Evolutionary conservation across 768 basidiomycete species (phyloP).

Genomic region (Agaricus subrufescens): DNA sequence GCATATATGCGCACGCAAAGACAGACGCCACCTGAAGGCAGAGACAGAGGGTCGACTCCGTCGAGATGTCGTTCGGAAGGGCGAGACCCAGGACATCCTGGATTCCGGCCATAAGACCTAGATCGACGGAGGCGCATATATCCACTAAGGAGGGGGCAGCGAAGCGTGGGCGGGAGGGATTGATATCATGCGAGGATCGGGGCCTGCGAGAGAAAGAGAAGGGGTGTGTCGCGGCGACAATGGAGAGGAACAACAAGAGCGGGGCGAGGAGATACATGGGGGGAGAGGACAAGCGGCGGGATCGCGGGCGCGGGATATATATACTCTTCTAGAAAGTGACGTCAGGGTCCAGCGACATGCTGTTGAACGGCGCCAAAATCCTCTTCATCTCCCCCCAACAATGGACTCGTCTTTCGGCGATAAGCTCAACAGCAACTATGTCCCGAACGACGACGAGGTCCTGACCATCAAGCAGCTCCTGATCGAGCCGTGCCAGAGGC

Average conservation of each 20-base stretch:
- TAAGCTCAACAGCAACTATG: conserved; percentile 10
- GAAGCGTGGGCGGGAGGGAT: conserved; percentile 23
- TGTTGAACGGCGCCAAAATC: background rate
- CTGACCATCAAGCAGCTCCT: conserved; percentile 6
- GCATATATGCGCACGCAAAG: background rate
- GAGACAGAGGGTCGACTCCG: conserved; percentile 29
- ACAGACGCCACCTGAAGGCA: conserved; percentile 31
- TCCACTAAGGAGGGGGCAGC: conserved; percentile 24
- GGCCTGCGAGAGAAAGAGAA: conserved; percentile 18
- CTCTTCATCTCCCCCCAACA: conserved; percentile 2
- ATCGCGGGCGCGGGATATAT: too few relatives aligned
- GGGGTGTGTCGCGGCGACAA: conserved; percentile 14
- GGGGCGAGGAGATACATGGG: conserved; percentile 22
- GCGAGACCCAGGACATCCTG: conserved; percentile 18
- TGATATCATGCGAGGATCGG: conserved; percentile 8
- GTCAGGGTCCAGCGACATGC: background rate
- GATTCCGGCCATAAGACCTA: conserved; percentile 19
- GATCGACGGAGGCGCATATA: conserved; percentile 25
- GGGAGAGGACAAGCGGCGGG: background rate
- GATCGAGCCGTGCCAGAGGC: conserved; percentile 4
- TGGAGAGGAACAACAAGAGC: conserved; percentile 10
- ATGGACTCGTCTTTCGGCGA: conserved; percentile 11
- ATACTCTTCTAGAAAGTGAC: background rate
- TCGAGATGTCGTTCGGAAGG: conserved; percentile 15
- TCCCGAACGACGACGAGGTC: conserved; percentile 9